A percentile compares a stretch with the other conserved stretches of the same genome.
Conservation (phyloP, 192 early-diverging fungal species). For the Coemansia sp. region DNA sequence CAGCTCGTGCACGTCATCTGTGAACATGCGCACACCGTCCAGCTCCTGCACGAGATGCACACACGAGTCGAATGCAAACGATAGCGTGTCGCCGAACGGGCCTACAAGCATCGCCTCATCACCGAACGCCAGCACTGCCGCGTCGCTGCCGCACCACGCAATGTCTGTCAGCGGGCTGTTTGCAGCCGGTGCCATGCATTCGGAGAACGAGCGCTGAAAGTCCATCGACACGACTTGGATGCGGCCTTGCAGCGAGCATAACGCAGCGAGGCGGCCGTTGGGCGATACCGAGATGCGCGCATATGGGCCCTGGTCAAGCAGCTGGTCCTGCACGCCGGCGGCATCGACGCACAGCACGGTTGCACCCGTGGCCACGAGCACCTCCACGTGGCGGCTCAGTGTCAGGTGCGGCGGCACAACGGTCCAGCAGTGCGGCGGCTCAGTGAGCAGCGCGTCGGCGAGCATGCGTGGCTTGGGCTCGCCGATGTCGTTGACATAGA, state of each 20-base stretch:
- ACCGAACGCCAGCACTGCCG: conserved; percentile 84
- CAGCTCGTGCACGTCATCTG: conserved; percentile 78
- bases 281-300: conserved; percentile 86
- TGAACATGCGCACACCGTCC: conserved; percentile 90
- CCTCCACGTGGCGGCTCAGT: conserved; percentile 86
- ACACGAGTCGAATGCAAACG: conserved; percentile 68
- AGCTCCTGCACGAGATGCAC: conserved; percentile 86
- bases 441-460: conserved; percentile 66
- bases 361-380: conserved; percentile 70
- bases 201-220: conserved; percentile 90
- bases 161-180: conserved; percentile 13
- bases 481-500: conserved; percentile 82
- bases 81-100: conserved; percentile 76
- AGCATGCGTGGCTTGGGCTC: conserved; percentile 80
- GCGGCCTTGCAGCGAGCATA: conserved; percentile 73
- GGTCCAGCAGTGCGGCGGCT: conserved; percentile 80
- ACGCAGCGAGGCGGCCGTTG: conserved; percentile 89
- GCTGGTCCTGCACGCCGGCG: conserved; percentile 73
- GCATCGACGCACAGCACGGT: conserved; percentile 86
- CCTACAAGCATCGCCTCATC: conserved; percentile 85
- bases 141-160: conserved; percentile 90
- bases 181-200: conserved; percentile 62
- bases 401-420: conserved; percentile 86
- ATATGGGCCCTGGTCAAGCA: conserved; percentile 87
- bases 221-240: conserved; percentile 94